Percentiles rank a stretch among this genome's conserved stretches.
These are phyloP conservation scores for Pichia sp. DNA, from an alignment of 1,139 yeast species.

Conservation along the genomic window DNA sequence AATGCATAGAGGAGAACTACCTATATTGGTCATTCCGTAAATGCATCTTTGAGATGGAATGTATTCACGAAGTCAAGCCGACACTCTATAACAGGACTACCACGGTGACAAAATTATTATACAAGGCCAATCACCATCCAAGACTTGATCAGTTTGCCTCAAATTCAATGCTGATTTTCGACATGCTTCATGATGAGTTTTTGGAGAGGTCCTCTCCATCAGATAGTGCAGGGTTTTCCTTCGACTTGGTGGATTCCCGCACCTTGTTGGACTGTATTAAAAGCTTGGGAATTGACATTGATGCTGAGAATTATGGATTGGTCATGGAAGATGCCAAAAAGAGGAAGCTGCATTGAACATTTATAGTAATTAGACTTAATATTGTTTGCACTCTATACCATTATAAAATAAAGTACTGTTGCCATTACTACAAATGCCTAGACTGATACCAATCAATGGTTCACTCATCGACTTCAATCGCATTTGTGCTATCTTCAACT, in stretches of 20 bases:
- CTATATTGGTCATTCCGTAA: slow-evolving; percentile 11
- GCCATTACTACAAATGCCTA: too few relatives aligned
- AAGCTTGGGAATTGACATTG: slow-evolving; percentile 10
- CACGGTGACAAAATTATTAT: slow-evolving; percentile 8
- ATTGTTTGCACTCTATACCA: background rate
- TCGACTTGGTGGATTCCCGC: slow-evolving; percentile 5
- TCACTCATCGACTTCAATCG: too few relatives aligned
- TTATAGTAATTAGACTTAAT: too few relatives aligned
- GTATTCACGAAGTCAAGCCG: slow-evolving; percentile 10
- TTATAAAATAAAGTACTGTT: background rate
- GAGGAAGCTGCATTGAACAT: background rate
- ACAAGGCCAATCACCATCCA: slow-evolving; percentile 9
- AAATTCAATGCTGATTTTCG: slow-evolving; percentile 12
- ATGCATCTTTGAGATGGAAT: slow-evolving; percentile 14
- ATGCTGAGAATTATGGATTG: slow-evolving; percentile 5
- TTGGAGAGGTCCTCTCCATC: slow-evolving; percentile 3
- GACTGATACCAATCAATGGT: too few relatives aligned
- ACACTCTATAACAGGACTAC: slow-evolving; percentile 9
- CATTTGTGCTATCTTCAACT: too few relatives aligned
- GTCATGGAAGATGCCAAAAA: slow-evolving; percentile 2
- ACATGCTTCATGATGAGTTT: slow-evolving; percentile 12
- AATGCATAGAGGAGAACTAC: slow-evolving; percentile 10
- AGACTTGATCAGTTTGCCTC: slow-evolving; percentile 9
- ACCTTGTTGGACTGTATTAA: slow-evolving; percentile 9
- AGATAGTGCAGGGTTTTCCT: slow-evolving; percentile 9